Conservation (phyloP, 495 filamentous ascomycete species). For the Neurospora sp. region DNA sequence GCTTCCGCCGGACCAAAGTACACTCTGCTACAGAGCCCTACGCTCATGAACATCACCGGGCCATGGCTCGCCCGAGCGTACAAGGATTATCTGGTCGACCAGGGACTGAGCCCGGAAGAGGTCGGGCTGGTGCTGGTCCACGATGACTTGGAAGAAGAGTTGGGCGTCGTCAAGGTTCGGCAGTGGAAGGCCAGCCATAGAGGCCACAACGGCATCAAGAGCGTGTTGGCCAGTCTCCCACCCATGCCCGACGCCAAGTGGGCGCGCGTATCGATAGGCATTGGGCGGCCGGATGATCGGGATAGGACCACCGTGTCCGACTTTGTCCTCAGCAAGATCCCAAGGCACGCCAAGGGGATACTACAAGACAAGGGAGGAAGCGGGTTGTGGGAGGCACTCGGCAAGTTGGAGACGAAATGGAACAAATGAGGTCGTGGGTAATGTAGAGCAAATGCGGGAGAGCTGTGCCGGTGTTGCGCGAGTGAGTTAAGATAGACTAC, state of each 20-base stretch:
- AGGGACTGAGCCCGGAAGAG: constrained; percentile 22
- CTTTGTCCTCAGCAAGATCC: constrained; percentile 61
- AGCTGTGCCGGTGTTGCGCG: background rate
- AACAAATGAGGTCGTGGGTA: constrained; percentile 1
- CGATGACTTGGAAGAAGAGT: constrained; percentile 65
- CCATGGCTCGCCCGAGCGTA: constrained; percentile 38
- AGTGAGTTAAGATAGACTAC: background rate
- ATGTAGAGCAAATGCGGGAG: background rate
- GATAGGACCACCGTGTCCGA: constrained; percentile 47
- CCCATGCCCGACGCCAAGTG: constrained; percentile 19
- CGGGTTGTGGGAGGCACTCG: constrained; percentile 41
- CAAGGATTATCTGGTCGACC: constrained; percentile 27
- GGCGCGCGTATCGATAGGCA: constrained; percentile 54
- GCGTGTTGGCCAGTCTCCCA: constrained; percentile 42
- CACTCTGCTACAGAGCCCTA: constrained; percentile 57
- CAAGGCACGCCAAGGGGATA: constrained; percentile 30
- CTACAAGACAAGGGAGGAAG: constrained; percentile 41
- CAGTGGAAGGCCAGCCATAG: constrained; percentile 49
- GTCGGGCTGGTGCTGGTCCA: constrained; percentile 61
- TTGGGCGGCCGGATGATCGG: constrained; percentile 55
- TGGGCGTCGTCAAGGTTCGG: constrained; percentile 53
- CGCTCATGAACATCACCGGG: constrained; percentile 68
- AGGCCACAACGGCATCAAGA: constrained; percentile 77
- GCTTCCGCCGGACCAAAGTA: constrained; percentile 39
- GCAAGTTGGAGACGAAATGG: constrained; percentile 34